These are phyloP conservation scores for Sugiyamaella sp. DNA, from an alignment of 1,139 yeast genomes.

Conservation along the genomic window DNA sequence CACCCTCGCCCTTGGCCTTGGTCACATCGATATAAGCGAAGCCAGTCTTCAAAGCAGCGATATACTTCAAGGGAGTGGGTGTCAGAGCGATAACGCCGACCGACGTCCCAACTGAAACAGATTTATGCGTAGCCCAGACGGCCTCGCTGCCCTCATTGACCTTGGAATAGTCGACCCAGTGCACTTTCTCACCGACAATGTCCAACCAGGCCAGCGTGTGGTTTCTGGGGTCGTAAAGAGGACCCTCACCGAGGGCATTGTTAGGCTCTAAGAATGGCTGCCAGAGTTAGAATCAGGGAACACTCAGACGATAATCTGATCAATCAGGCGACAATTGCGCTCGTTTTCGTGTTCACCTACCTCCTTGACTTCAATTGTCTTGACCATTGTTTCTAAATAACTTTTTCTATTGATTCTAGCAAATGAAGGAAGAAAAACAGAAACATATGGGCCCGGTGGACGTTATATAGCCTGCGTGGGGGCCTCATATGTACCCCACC, in stretches of 20 bases:
- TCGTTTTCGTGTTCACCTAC: neutral
- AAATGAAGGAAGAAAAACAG: neutral
- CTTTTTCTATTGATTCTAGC: neutral
- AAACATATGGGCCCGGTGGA: neutral
- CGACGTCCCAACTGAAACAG: constrained; percentile 30
- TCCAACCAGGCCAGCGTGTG: constrained; percentile 41
- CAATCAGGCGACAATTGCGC: too few relatives aligned
- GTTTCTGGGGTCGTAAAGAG: constrained; percentile 39
- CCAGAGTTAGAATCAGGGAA: neutral
- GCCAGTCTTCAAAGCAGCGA: constrained; percentile 40
- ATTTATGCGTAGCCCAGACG: constrained; percentile 29
- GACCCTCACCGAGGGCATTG: constrained; percentile 41
- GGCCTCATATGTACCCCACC: neutral
- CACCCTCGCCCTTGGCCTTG: constrained; percentile 30
- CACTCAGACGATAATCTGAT: too few relatives aligned
- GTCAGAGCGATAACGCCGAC: constrained; percentile 42
- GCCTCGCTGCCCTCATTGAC: constrained; percentile 23
- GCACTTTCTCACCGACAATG: constrained; percentile 36
- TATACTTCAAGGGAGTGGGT: constrained; percentile 34
- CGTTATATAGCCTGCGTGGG: neutral
- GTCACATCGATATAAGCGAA: constrained; percentile 37
- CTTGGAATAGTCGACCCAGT: constrained; percentile 34
- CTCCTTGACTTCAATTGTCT: constrained; percentile 12
- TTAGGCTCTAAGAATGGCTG: constrained; percentile 35
- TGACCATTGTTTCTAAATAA: constrained; percentile 6